Evolutionary conservation across 805 yeast species (phyloP).

Genomic region (Brettanomyces anomalus): DNA sequence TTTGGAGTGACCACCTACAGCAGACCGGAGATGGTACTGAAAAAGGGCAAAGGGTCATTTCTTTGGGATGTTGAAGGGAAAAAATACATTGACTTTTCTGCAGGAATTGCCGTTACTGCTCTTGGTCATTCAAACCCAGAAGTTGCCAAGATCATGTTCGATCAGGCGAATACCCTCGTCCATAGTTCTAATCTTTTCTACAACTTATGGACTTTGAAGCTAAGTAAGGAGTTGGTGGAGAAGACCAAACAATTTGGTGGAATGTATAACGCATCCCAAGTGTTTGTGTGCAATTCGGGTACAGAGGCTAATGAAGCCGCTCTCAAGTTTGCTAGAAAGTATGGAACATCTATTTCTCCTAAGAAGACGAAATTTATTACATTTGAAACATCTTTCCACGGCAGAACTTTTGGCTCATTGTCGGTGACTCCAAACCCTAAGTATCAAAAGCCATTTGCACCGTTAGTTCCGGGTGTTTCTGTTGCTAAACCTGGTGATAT

Average conservation of each 20-base stretch:
- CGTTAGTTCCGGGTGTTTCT: constrained; percentile 82
- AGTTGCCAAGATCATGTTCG: constrained; percentile 58
- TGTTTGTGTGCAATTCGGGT: constrained; percentile 54
- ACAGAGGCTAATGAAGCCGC: constrained; percentile 37
- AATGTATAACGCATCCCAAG: constrained; percentile 70
- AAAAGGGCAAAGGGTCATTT: constrained; percentile 73
- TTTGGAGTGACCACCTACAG: constrained; percentile 34
- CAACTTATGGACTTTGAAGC: constrained; percentile 75
- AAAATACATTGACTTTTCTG: constrained; percentile 80
- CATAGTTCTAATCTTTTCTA: constrained; percentile 84
- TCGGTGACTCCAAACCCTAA: constrained; percentile 89
- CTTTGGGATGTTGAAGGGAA: constrained; percentile 74
- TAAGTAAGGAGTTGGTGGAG: constrained; percentile 62
- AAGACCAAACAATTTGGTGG: constrained; percentile 68
- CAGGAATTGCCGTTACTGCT: constrained; percentile 96
- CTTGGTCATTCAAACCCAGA: constrained; percentile 81
- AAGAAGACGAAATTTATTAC: constrained; percentile 71
- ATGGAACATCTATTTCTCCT: constrained; percentile 48
- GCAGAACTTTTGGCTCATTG: constrained; percentile 89
- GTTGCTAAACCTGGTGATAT: constrained; percentile 58
- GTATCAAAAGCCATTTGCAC: constrained; percentile 86
- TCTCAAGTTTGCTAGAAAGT: constrained; percentile 62
- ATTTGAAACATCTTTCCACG: constrained; percentile 89
- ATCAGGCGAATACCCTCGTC: constrained; percentile 64
- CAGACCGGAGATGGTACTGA: constrained; percentile 67